These are phyloP conservation scores for Centella asiatica DNA, from an alignment of 129 eudicot species.

Conservation along the genomic window DNA sequence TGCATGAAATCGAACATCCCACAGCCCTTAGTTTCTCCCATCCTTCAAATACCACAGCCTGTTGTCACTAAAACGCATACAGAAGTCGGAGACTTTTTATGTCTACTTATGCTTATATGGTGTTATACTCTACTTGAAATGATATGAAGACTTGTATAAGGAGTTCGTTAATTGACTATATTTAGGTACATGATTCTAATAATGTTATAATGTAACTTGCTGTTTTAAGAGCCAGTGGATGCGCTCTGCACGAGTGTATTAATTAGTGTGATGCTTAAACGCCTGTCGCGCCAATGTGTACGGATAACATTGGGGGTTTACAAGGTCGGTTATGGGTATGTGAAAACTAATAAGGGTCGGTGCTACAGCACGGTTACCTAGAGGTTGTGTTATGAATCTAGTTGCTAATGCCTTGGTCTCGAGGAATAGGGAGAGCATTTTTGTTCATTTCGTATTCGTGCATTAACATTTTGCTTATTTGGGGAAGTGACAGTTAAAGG, in stretches of 20 bases:
- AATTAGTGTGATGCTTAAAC: neutral
- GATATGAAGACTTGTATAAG: constrained; percentile 6
- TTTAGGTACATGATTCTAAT: neutral
- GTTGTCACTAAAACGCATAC: neutral
- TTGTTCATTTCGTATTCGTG: too few relatives aligned
- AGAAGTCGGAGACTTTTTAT: neutral
- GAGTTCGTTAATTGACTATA: neutral
- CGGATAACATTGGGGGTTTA: neutral
- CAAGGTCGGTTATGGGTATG: constrained; percentile 9
- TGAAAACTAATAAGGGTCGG: constrained; percentile 21
- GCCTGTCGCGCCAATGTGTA: neutral
- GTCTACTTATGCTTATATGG: neutral
- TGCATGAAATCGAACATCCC: constrained; percentile 30
- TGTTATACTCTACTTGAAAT: neutral
- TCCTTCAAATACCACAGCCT: constrained; percentile 7
- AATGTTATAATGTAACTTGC: too few relatives aligned
- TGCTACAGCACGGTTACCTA: constrained; percentile 6
- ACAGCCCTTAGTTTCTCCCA: constrained; percentile 24
- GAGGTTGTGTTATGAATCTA: constrained; percentile 1
- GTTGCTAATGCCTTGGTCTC: too few relatives aligned
- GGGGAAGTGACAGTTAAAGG: too few relatives aligned
- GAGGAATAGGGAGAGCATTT: too few relatives aligned
- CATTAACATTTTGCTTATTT: too few relatives aligned
- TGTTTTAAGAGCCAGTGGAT: neutral
- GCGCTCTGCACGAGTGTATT: neutral